phyloP scores from a whole-genome alignment of 2,329 filamentous ascomycete species.

The Ilyonectria destructans region DNA sequence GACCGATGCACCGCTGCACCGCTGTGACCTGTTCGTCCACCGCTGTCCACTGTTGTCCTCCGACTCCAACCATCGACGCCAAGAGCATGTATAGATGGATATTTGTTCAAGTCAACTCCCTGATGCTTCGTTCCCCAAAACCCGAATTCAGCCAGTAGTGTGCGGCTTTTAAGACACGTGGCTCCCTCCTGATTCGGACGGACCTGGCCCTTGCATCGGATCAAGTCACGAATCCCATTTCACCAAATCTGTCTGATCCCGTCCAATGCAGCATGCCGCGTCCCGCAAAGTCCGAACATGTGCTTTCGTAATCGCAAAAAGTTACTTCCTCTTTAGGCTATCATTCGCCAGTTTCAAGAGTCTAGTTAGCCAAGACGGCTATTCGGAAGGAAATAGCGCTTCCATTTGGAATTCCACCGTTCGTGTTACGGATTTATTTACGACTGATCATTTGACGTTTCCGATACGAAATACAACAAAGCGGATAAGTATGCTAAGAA shows the following conservation, averaged over 20 bases:
- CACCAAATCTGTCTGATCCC: neutral
- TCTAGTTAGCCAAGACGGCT: neutral
- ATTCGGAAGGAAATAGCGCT: neutral
- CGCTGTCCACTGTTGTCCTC: neutral
- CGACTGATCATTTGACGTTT: no score
- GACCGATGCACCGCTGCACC: neutral
- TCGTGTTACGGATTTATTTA: no score
- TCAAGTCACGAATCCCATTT: conserved; percentile 4
- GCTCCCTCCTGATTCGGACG: conserved; percentile 17
- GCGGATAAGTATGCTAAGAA: no score
- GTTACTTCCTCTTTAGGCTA: neutral
- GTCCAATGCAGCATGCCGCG: neutral
- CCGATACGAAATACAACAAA: no score
- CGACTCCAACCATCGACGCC: neutral
- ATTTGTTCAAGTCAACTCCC: neutral
- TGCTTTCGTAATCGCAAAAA: conserved; percentile 3
- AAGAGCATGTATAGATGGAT: neutral
- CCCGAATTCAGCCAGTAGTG: conserved; percentile 15
- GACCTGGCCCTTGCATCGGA: conserved; percentile 14
- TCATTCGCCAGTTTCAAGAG: neutral
- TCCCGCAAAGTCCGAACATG: neutral
- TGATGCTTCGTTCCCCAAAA: neutral
- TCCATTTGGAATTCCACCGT: no score
- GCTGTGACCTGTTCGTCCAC: neutral
- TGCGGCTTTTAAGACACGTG: conserved; percentile 20